Evolutionary conservation across 805 yeast species (phyloP), one percentile per base, ranked within the genome.

Genomic region (Kazachstania taianensis): DNA sequence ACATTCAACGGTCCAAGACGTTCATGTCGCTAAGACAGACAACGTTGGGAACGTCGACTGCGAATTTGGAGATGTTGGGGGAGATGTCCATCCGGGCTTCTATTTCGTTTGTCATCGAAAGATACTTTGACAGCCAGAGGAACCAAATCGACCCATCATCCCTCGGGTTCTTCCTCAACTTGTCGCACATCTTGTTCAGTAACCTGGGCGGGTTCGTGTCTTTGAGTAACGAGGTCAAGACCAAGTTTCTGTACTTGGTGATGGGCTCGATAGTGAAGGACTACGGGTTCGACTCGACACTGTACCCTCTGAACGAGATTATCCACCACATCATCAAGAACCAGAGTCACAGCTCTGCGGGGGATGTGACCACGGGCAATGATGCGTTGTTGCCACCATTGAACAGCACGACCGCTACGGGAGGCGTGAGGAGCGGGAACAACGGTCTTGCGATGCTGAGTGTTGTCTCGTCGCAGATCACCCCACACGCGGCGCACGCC

Each of bases 211-310:
- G 8, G 25, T 22, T 22, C 25, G 25, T n/a, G 25, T 9, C 25
- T 3, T 9, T 22, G 25, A 22, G 25, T 9, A 9, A 13, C 25
- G 13, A 19, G 4, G 10, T 28, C n/a, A 24, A 37, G 23, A 19
- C 29, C 5, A 32, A 73, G 35, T 59, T 81, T 4, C 60, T 81
- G 31, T 69, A 69, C 45, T 71, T 76, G 26, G 50, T 79, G 18
- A 51, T 81, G 14, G 94, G 89, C 3, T 78, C 79, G 9, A 71
- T 83, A 41, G 69, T 79, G 27, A 78, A 74, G 42, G 94, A 82
- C 54, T 82, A 78, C 60, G 94, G 94, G 1, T 82, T 82, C 52
- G 86, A 84, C 48, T 52, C 68, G 3, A 66, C 78, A n/a, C 59
- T 81, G 39, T 67, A 67, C 40, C 78, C 81, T 3, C 55, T 84